These are phyloP conservation scores for Tolypocladium ophioglossoides DNA, from an alignment of 2,329 filamentous ascomycete genomes.

Conservation along the genomic window DNA sequence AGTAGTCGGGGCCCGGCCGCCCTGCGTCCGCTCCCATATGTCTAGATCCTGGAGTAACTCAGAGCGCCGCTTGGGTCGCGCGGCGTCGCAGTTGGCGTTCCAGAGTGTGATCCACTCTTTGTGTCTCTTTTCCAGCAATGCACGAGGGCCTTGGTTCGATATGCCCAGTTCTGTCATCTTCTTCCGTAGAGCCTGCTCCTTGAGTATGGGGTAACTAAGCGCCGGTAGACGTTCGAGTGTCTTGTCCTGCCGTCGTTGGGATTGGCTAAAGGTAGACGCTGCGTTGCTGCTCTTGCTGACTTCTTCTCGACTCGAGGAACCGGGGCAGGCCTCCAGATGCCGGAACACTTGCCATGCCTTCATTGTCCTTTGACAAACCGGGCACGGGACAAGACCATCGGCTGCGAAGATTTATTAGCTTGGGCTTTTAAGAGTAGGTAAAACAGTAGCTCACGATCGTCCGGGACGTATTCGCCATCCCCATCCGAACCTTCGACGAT, in stretches of 20 bases:
- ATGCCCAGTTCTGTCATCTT: conserved; percentile 77
- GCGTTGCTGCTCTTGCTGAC: neutral
- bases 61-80: conserved; percentile 54
- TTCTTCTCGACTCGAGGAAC: conserved; percentile 17
- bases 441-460: conserved; percentile 11
- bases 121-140: conserved; percentile 67
- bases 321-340: conserved; percentile 63
- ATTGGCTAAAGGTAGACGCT: conserved; percentile 6
- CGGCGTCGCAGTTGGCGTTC: conserved; percentile 94
- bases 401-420: conserved; percentile 23
- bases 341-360: conserved; percentile 65
- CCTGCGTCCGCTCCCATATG: conserved; percentile 77
- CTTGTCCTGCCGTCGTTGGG: conserved; percentile 20
- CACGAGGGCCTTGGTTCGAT: conserved; percentile 55
- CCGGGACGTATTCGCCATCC: conserved; percentile 20
- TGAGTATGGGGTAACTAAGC: conserved; percentile 80
- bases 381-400: conserved; percentile 73
- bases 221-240: conserved; percentile 59
- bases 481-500: conserved; percentile 15
- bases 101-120: conserved; percentile 91
- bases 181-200: conserved; percentile 64
- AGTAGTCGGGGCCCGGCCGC: conserved; percentile 41
- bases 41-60: conserved; percentile 73
- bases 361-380: conserved; percentile 71
- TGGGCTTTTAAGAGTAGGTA: neutral